phyloP scores from a whole-genome alignment of 1,284 basidiomycete species.

The Heliocybe sulcata region DNA sequence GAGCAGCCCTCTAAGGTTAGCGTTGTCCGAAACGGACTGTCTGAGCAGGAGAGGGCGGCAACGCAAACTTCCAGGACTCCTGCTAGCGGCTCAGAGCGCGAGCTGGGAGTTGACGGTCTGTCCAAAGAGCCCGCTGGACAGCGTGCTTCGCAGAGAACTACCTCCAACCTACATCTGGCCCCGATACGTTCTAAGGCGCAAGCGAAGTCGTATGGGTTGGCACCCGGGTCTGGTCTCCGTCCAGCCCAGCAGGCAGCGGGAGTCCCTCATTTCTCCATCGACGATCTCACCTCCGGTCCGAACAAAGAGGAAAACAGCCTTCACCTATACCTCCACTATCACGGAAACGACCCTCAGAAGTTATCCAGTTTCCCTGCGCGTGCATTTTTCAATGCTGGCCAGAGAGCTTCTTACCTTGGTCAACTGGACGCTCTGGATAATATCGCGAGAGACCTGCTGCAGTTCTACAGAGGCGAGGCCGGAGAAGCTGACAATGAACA shows the following conservation, averaged over 20 bases:
- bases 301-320: not conserved
- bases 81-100: too few relatives aligned
- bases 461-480: not conserved
- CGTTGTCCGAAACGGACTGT: too few relatives aligned
- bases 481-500: not conserved
- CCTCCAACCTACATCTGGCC: too few relatives aligned
- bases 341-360: not conserved
- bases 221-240: too few relatives aligned
- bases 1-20: too few relatives aligned
- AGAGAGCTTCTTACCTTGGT: not conserved
- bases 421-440: slow-evolving; percentile 1
- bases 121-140: too few relatives aligned
- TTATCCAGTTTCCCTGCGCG: not conserved
- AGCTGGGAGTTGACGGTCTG: too few relatives aligned
- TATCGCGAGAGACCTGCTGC: slow-evolving; percentile 4
- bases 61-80: too few relatives aligned
- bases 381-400: not conserved
- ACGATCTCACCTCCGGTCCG: not conserved
- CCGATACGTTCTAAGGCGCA: too few relatives aligned
- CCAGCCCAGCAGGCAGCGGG: not conserved
- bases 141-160: too few relatives aligned
- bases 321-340: not conserved
- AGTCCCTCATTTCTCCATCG: not conserved
- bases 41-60: too few relatives aligned
- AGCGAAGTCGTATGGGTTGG: too few relatives aligned